Evolutionary conservation across 495 filamentous ascomycete species (phyloP).

Genomic region (Collariella sp.): DNA sequence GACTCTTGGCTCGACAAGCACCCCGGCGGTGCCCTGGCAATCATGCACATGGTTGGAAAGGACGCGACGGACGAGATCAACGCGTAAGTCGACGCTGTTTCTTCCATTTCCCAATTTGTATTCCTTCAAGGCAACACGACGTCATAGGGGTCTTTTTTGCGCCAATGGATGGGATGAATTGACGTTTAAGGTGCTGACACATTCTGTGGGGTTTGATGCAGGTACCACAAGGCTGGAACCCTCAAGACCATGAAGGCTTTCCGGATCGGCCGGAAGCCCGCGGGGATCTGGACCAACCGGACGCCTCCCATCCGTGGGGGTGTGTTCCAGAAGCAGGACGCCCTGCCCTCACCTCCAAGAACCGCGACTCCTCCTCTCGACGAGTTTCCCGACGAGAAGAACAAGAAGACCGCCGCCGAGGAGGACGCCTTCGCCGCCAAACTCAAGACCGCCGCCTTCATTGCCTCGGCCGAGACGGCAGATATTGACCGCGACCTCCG

Average conservation of each 20-base stretch:
- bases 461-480: too few relatives aligned
- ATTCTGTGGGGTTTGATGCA: conserved; percentile 36
- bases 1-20: conserved; percentile 85
- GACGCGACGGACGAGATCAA: conserved; percentile 96
- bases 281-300: conserved; percentile 77
- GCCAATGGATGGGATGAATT: too few relatives aligned
- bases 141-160: too few relatives aligned
- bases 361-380: too few relatives aligned
- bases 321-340: conserved; percentile 25
- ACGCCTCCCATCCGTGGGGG: conserved; percentile 89
- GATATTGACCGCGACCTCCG: conserved; percentile 67
- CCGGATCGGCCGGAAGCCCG: conserved; percentile 74
- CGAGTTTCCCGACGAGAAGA: too few relatives aligned
- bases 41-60: conserved; percentile 89
- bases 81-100: conserved; percentile 44
- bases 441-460: too few relatives aligned
- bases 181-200: conserved; percentile 33
- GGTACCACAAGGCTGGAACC: conserved; percentile 64
- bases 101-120: neutral
- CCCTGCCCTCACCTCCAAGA: too few relatives aligned
- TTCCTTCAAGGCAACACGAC: too few relatives aligned
- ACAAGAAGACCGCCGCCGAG: too few relatives aligned
- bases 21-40: conserved; percentile 92
- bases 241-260: conserved; percentile 61
- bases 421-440: too few relatives aligned